Base-by-base conservation (phyloP, 441 rosid genomes). In the Aquilaria agallochum region DNA sequence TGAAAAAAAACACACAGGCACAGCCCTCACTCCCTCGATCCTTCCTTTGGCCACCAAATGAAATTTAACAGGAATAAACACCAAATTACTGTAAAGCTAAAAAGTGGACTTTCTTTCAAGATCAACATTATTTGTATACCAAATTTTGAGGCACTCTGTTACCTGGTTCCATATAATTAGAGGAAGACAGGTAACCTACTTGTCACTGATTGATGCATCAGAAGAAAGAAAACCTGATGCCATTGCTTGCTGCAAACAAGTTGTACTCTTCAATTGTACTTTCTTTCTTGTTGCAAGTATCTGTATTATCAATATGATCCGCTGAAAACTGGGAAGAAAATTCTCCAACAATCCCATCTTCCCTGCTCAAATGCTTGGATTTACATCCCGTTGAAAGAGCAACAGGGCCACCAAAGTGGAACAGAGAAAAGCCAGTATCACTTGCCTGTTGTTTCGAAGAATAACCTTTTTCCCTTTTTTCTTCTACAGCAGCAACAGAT, bases 401-500 rank as follows among this genome's bases (percentile, higher is more conserved):
- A 33, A 86, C 81, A n/a, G 98, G 98, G 30, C 95, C 96, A 46
- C 86, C 96, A 60, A 76, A 92, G 74, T 95, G 99, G 68, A 95
- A 95, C 68, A 92, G 72, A 64, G 99, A 95, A 78, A 95, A 95
- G 75, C 78, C 69, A 15, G 79, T 59, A 31, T 78, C 56, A 60
- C 73, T 76, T 4, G 48, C 62, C 12, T 64, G 72, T 65, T 73
- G 58, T 55, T 76, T 79, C 56, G 69, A 69, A 31, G 72, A 44
- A 50, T 55, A 33, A 53, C 76, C 82, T 20, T 50, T 63, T 64
- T 70, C 74, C 60, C 54, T 73, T 64, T 71, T 72, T 62, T 74
- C 79, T 30, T 65, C 68, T 20, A 66, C 71, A 50, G 77, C 63
- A 49, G 71, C 56, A 40, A 10, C 45, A 2, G 50, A 63, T 47